phyloP scores from a whole-genome alignment of 768 basidiomycete genomes.

The Hysterangium stoloniferum region DNA sequence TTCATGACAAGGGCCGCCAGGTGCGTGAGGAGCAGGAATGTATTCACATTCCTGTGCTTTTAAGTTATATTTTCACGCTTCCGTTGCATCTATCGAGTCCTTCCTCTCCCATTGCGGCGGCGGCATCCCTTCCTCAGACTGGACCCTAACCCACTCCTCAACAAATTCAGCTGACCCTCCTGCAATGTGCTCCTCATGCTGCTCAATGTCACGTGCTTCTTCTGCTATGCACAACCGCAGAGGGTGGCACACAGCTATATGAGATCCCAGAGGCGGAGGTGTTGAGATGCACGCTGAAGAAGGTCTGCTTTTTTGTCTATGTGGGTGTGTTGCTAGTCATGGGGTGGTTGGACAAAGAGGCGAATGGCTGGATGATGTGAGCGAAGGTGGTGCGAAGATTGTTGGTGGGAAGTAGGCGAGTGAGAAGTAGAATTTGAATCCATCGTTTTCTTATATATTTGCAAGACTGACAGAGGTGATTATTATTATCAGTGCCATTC shows the following conservation, averaged over 20 bases:
- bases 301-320: slow-evolving; percentile 96
- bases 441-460: too few relatives aligned
- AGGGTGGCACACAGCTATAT: slow-evolving; percentile 83
- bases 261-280: slow-evolving; percentile 89
- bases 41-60: too few relatives aligned
- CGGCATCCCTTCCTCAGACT: slow-evolving; percentile 88
- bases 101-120: slow-evolving; percentile 96
- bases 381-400: too few relatives aligned
- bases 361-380: too few relatives aligned
- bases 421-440: too few relatives aligned
- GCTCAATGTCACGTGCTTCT: slow-evolving; percentile 81
- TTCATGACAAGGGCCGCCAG: slow-evolving; percentile 93
- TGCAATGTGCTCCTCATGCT: slow-evolving; percentile 93
- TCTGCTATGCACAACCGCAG: slow-evolving; percentile 55
- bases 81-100: slow-evolving; percentile 71
- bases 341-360: slow-evolving; percentile 84
- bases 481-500: too few relatives aligned
- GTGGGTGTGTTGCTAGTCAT: slow-evolving; percentile 79
- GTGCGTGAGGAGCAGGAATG: too few relatives aligned
- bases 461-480: too few relatives aligned
- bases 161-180: slow-evolving; percentile 99
- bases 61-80: background rate
- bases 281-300: slow-evolving; percentile 87
- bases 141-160: slow-evolving; percentile 93
- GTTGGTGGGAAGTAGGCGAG: too few relatives aligned